These are phyloP conservation scores for Termitomyces sp. DNA, from an alignment of 768 basidiomycete genomes.

Conservation along the genomic window DNA sequence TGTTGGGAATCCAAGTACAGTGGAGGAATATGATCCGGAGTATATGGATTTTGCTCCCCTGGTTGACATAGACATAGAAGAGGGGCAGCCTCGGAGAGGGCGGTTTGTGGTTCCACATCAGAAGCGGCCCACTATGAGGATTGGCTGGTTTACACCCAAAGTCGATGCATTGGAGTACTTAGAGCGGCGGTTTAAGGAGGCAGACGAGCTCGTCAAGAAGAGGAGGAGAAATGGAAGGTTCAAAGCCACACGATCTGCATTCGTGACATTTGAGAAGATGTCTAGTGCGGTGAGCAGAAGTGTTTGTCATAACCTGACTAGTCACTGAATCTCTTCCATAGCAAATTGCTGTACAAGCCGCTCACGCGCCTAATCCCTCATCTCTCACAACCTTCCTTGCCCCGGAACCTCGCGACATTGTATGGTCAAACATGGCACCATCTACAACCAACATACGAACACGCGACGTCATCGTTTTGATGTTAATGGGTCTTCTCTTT, in stretches of 20 bases:
- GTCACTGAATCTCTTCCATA: slow-evolving; percentile 16
- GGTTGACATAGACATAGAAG: slow-evolving; percentile 47
- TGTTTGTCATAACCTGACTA: neutral
- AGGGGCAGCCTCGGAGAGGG: slow-evolving; percentile 40
- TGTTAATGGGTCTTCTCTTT: slow-evolving; percentile 65
- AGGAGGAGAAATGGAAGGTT: slow-evolving; percentile 69
- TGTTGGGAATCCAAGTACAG: slow-evolving; percentile 88
- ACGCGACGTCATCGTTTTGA: slow-evolving; percentile 69
- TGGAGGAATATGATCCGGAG: slow-evolving; percentile 77
- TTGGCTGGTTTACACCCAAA: slow-evolving; percentile 65
- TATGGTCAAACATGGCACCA: slow-evolving; percentile 87
- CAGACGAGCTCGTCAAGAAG: slow-evolving; percentile 79
- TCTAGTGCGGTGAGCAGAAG: slow-evolving; percentile 68
- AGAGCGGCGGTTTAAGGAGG: slow-evolving; percentile 70
- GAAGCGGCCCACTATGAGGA: slow-evolving; percentile 69
- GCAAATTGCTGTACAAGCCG: slow-evolving; percentile 88
- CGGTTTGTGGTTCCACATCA: slow-evolving; percentile 71
- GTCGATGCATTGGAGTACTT: slow-evolving; percentile 91
- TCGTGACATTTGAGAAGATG: slow-evolving; percentile 96
- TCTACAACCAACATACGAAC: slow-evolving; percentile 50
- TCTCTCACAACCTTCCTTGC: slow-evolving; percentile 69
- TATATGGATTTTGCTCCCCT: slow-evolving; percentile 40
- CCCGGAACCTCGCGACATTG: slow-evolving; percentile 92
- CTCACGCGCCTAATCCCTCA: slow-evolving; percentile 64
- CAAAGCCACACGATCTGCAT: slow-evolving; percentile 78